These are phyloP conservation scores for Argentina anserina DNA, from an alignment of 306 rosid genomes.

Conservation along the genomic window DNA sequence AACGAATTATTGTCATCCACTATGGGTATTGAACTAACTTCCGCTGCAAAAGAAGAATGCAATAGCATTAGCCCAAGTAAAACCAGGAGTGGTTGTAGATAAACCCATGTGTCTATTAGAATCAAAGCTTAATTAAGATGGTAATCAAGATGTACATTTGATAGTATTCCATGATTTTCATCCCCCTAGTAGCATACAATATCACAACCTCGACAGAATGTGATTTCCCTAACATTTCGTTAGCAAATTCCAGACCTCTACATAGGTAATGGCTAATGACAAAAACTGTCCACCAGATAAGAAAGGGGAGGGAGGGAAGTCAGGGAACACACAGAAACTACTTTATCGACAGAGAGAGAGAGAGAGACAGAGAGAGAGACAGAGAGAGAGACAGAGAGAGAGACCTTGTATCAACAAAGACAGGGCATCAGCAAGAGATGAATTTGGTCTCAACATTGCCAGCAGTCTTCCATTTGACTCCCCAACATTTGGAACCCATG, in stretches of 20 bases:
- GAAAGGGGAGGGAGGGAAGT: not conserved
- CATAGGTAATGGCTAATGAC: not conserved
- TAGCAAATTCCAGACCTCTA: not conserved
- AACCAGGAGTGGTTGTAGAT: conserved; percentile 14
- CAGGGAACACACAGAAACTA: not conserved
- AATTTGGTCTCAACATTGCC: conserved; percentile 66
- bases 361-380: conserved; percentile 24
- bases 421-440: conserved; percentile 63
- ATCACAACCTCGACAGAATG: not conserved
- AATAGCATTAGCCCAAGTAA: conserved; percentile 23
- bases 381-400: conserved; percentile 21
- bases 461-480: conserved; percentile 59
- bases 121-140: not conserved
- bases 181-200: not conserved
- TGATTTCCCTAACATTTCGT: not conserved
- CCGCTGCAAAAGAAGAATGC: conserved; percentile 51
- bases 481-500: conserved; percentile 83
- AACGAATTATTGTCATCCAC: conserved; percentile 74
- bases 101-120: conserved; percentile 16
- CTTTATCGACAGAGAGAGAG: conserved; percentile 16
- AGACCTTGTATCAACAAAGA: conserved; percentile 70
- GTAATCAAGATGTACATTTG: not conserved
- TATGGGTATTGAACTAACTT: conserved; percentile 76
- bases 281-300: not conserved
- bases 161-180: conserved; percentile 8